Evolutionary conservation across 73 alveolate genomes (phyloP).

Genomic region (Uronychia binucleata): DNA sequence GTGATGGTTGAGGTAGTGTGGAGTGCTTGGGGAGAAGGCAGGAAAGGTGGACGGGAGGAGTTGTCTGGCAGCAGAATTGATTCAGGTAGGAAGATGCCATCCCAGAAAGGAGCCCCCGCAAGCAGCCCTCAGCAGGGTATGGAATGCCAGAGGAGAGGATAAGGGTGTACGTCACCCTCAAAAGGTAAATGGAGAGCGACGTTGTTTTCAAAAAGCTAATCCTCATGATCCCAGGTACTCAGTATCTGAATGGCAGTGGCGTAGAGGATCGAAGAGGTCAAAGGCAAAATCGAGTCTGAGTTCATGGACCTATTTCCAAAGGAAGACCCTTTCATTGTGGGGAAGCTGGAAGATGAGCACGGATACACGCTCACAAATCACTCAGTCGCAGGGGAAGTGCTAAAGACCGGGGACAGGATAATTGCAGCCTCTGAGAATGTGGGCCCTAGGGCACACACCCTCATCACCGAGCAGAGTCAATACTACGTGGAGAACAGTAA

Average conservation of each 20-base stretch:
- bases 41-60: too few species aligned
- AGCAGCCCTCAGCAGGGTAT: too few species aligned
- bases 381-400: conserved; percentile 66
- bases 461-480: too few species aligned
- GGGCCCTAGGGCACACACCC: too few species aligned
- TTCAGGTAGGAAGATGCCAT: too few species aligned
- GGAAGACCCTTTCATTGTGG: conserved; percentile 77
- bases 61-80: too few species aligned
- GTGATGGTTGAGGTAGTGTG: too few species aligned
- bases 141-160: conserved; percentile 15
- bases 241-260: too few species aligned
- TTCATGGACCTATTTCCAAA: conserved; percentile 82
- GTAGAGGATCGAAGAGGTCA: conserved; percentile 66
- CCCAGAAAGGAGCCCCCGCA: too few species aligned
- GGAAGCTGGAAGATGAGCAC: conserved; percentile 80
- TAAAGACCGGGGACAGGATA: conserved; percentile 70
- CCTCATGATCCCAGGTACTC: conserved; percentile 34
- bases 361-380: conserved; percentile 75
- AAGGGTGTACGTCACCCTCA: conserved; percentile 60
- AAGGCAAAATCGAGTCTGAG: conserved; percentile 76
- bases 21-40: too few species aligned
- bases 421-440: conserved; percentile 70
- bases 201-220: conserved; percentile 61
- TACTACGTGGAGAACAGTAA: too few species aligned
- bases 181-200: conserved; percentile 46